Evolutionary conservation across 441 rosid genomes (phyloP).

Genomic region (Populus trichocarpa): DNA sequence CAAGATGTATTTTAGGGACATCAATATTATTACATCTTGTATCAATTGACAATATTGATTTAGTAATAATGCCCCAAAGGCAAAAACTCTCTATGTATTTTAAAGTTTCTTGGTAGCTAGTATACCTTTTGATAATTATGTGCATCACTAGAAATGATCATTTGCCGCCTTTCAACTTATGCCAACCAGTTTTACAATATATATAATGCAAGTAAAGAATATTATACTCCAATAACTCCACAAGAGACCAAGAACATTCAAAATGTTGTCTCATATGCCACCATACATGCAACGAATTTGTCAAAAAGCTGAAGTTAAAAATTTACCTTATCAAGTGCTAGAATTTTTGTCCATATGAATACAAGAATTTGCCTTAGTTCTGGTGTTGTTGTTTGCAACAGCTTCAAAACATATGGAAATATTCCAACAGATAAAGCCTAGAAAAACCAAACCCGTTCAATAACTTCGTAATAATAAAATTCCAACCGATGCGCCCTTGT

Average conservation of each 20-base stretch:
- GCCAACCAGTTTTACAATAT: background rate
- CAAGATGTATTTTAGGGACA: background rate
- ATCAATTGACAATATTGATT: background rate
- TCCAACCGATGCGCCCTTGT: slow-evolving; percentile 16
- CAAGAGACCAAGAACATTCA: background rate
- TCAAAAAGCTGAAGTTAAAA: background rate
- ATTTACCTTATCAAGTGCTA: slow-evolving; percentile 97
- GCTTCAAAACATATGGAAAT: slow-evolving; percentile 96
- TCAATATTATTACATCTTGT: background rate
- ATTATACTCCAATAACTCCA: background rate
- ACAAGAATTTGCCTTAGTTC: slow-evolving; percentile 97
- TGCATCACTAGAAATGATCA: background rate
- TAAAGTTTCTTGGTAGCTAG: background rate
- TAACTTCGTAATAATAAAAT: slow-evolving; percentile 8
- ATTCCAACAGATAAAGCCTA: slow-evolving; percentile 99
- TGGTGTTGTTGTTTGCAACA: slow-evolving; percentile 89
- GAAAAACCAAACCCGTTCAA: slow-evolving; percentile 19
- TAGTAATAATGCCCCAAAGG: background rate
- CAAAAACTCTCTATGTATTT: background rate
- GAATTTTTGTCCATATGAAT: slow-evolving; percentile 98
- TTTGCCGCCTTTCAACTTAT: background rate
- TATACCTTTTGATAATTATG: background rate
- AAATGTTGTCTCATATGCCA: background rate
- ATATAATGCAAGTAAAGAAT: background rate
- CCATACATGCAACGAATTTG: background rate